These are phyloP conservation scores for Salix koriyanagi DNA, from an alignment of 345 rosid species.

Conservation along the genomic window DNA sequence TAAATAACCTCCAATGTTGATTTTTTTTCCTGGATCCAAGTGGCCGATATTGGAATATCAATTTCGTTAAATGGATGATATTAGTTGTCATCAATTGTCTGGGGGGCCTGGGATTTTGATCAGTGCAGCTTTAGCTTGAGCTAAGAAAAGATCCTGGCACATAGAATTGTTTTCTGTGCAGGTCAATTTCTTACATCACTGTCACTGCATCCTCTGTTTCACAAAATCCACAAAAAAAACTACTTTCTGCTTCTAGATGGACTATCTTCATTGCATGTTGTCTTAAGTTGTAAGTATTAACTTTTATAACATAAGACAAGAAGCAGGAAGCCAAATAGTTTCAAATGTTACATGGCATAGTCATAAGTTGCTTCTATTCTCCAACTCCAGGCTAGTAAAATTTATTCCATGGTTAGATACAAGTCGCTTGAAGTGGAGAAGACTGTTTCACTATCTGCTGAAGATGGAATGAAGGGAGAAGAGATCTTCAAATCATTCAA, in stretches of 20 bases:
- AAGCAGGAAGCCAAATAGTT: too few relatives aligned
- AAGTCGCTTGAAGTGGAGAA: slow-evolving; percentile 18
- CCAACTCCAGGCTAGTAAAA: neutral
- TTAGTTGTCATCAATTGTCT: too few relatives aligned
- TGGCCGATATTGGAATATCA: too few relatives aligned
- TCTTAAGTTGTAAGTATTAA: neutral
- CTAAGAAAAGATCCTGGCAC: too few relatives aligned
- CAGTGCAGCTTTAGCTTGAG: too few relatives aligned
- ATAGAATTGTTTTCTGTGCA: too few relatives aligned
- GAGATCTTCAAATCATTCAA: slow-evolving; percentile 24
- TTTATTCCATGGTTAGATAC: slow-evolving; percentile 28
- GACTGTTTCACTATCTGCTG: slow-evolving; percentile 15
- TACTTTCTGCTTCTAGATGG: neutral
- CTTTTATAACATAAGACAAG: too few relatives aligned
- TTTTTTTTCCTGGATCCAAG: too few relatives aligned
- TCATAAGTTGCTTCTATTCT: neutral
- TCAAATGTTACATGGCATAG: neutral
- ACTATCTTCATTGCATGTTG: neutral
- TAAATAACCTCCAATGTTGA: too few relatives aligned
- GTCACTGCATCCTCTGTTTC: neutral
- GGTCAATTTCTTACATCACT: too few relatives aligned
- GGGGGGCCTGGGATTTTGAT: too few relatives aligned
- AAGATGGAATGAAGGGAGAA: neutral
- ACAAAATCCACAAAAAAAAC: neutral
- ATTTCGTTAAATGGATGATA: too few relatives aligned